These are phyloP conservation scores for Clonostachys rhizophaga DNA, from an alignment of 2,329 filamentous ascomycete genomes.

Conservation along the genomic window DNA sequence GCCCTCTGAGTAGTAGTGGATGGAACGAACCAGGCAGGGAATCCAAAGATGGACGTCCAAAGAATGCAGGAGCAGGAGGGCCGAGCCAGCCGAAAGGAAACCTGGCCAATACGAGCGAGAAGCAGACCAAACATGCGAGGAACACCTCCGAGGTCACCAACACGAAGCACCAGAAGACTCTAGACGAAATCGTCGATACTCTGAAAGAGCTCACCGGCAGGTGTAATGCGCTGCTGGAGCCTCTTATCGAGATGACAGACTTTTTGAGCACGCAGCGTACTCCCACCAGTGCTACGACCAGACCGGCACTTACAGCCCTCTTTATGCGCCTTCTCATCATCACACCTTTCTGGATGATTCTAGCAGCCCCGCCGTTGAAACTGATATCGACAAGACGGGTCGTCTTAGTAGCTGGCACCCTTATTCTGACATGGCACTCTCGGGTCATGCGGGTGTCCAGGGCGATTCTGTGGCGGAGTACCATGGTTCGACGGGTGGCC, in stretches of 20 bases:
- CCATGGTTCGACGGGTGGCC: constrained; percentile 64
- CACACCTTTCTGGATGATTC: constrained; percentile 79
- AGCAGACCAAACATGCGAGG: constrained; percentile 31
- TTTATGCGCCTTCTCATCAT: constrained; percentile 86
- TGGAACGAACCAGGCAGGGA: constrained; percentile 50
- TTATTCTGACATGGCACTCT: constrained; percentile 89
- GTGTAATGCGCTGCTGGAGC: constrained; percentile 89
- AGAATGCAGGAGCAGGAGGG: not conserved
- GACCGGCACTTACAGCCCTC: constrained; percentile 82
- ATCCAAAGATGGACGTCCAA: constrained; percentile 14
- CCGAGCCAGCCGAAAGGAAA: not conserved
- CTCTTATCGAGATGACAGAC: constrained; percentile 82
- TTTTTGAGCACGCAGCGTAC: constrained; percentile 89
- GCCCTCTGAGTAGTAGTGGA: constrained; percentile 80
- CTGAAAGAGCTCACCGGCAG: constrained; percentile 85
- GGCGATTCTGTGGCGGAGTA: constrained; percentile 86
- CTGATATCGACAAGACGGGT: constrained; percentile 85
- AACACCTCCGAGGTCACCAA: constrained; percentile 53
- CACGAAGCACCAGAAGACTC: constrained; percentile 81
- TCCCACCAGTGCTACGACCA: constrained; percentile 84
- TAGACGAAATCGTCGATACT: constrained; percentile 96
- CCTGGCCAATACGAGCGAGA: constrained; percentile 9
- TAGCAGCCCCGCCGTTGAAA: constrained; percentile 78
- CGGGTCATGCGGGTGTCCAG: constrained; percentile 79
- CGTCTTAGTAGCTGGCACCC: constrained; percentile 78